Base-by-base conservation (phyloP, 2,329 filamentous ascomycete species). In the Apiospora rasikravindrae region DNA sequence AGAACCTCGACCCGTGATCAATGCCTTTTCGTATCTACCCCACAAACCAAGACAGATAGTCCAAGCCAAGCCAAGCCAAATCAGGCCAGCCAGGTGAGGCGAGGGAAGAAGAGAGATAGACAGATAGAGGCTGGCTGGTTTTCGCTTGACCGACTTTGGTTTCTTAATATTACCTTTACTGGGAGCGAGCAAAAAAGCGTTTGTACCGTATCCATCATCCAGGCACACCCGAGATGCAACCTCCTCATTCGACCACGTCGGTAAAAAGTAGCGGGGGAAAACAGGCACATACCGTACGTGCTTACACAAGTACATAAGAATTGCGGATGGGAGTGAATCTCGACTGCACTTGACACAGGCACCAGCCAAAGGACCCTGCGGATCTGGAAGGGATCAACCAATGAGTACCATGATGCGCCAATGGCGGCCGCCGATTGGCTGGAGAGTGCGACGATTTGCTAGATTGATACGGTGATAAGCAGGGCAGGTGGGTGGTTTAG, bases 311-410 rank as follows among this genome's bases (percentile, higher is more conserved):
- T 64, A n/a, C n/a, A n/a, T n/a, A 40, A 64, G 57, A 37, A 40
- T 40, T 64, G 57, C 57, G 57, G 57, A 42, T 42, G 11, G 40
- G 19, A 22, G 13, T 37, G 57, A 29, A 64, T 40, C 57, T 64
- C 57, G 57, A 40, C 29, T n/a, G 57, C 33, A 37, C 57, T 64
- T 64, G 33, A 64, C 29, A 64, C 57, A 64, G 57, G 57, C 57
- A 64, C 57, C 57, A 64, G 33, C 57, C 57, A 40, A 64, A 64
- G 57, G 33, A 64, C 57, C 57, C 57, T 64, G 57, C 57, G 33
- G 57, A 64, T 64, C 57, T 64, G 57, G 57, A 40, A 64, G n/a
- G 33, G 57, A 64, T 40, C 57, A 64, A 14, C 57, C 57, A 64
- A 64, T 64, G 22, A 7, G 19, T 64, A 13, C 57, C 57, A 40